Percentiles rank a stretch among this genome's conserved stretches.
Conservation (phyloP, 1,284 basidiomycete genomes). For the Hypsizygus ulmarius region DNA sequence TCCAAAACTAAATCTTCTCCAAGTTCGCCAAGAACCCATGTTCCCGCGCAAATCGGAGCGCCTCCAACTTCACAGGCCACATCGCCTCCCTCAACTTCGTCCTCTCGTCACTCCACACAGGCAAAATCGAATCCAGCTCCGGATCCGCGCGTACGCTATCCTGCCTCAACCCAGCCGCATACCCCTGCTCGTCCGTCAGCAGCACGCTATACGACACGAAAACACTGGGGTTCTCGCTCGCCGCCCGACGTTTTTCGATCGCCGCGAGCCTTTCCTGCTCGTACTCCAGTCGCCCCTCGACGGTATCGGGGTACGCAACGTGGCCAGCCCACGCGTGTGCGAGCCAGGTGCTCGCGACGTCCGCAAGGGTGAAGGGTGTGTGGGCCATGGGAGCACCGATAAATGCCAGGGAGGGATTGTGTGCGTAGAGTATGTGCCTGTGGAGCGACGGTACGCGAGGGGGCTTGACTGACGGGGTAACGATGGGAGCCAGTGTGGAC, state of each 20-base stretch:
- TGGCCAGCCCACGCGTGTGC: constrained; percentile 34
- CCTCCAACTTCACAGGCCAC: constrained; percentile 37
- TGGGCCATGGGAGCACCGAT: constrained; percentile 37
- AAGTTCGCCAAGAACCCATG: background rate
- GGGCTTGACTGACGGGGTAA: constrained; percentile 25
- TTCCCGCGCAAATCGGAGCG: constrained; percentile 27
- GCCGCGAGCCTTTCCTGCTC: too few relatives aligned
- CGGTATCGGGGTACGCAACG: constrained; percentile 26
- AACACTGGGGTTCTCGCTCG: constrained; percentile 34
- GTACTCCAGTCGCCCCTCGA: too few relatives aligned
- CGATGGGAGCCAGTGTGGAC: constrained; percentile 20
- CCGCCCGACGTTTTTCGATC: constrained; percentile 17
- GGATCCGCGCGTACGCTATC: constrained; percentile 32
- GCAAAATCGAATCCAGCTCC: constrained; percentile 31
- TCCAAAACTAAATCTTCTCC: too few relatives aligned
- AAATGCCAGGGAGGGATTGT: constrained; percentile 44
- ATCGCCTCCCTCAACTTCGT: constrained; percentile 35
- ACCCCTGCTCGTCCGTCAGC: constrained; percentile 33
- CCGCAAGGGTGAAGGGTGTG: constrained; percentile 44
- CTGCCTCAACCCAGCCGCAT: constrained; percentile 31
- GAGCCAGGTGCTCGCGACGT: constrained; percentile 44
- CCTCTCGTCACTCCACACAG: constrained; percentile 38
- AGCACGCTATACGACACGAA: constrained; percentile 40
- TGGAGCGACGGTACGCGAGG: constrained; percentile 41
- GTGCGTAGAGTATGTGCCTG: constrained; percentile 42